Evolutionary conservation across 108 stramenopile species (phyloP).

Genomic region (Craspedostauros australis): DNA sequence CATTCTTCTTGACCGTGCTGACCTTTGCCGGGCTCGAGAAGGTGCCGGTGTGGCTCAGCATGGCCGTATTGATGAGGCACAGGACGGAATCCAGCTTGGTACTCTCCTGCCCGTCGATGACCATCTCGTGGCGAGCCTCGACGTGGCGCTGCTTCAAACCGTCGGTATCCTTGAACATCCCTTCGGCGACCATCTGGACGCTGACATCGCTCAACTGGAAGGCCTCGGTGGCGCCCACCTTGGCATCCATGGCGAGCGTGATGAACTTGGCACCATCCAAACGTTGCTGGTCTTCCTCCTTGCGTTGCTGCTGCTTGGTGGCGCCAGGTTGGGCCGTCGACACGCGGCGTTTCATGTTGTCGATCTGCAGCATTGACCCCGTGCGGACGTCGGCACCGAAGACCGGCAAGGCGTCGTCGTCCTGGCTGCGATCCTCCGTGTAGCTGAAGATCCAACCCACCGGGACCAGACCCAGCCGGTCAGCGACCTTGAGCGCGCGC

Average conservation of each 20-base stretch:
- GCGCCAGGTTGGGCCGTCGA: constrained; percentile 7
- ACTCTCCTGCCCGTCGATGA: constrained; percentile 72
- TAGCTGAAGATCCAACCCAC: constrained; percentile 86
- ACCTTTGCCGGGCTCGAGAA: constrained; percentile 34
- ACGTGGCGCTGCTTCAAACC: constrained; percentile 23
- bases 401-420: constrained; percentile 62
- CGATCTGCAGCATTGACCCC: constrained; percentile 59
- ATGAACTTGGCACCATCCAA: constrained; percentile 60
- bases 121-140: constrained; percentile 40
- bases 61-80: constrained; percentile 75
- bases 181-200: constrained; percentile 86
- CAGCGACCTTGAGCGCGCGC: constrained; percentile 47
- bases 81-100: constrained; percentile 71
- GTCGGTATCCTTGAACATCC: constrained; percentile 18
- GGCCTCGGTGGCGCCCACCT: constrained; percentile 74
- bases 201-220: constrained; percentile 80
- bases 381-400: constrained; percentile 46
- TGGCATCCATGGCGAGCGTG: constrained; percentile 72
- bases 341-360: constrained; percentile 51
- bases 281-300: constrained; percentile 3
- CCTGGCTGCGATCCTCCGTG: constrained; percentile 45
- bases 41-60: constrained; percentile 61
- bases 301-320: not conserved
- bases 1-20: constrained; percentile 49
- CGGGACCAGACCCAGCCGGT: constrained; percentile 55